phyloP scores from a whole-genome alignment of 805 yeast genomes.

The Osmozyma mogii region DNA sequence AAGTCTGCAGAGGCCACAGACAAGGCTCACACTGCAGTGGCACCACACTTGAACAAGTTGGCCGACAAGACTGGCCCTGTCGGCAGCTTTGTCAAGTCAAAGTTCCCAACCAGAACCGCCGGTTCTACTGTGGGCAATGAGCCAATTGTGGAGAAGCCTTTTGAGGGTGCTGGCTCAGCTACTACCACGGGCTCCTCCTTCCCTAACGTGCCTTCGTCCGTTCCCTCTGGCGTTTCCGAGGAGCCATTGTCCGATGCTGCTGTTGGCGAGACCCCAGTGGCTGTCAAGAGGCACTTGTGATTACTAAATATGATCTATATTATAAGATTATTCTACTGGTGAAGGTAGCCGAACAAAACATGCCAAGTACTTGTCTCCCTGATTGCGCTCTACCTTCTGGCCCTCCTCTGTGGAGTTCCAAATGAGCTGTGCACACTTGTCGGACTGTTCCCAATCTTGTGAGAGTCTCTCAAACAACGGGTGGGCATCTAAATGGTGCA shows the following conservation, averaged over 20 bases:
- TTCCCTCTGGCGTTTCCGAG: slow-evolving; percentile 3
- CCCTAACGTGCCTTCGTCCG: slow-evolving; percentile 33
- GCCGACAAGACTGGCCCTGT: slow-evolving; percentile 62
- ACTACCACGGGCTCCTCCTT: slow-evolving; percentile 31
- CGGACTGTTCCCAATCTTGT: slow-evolving; percentile 72
- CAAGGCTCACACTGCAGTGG: slow-evolving; percentile 33
- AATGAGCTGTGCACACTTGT: slow-evolving; percentile 82
- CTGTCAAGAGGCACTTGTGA: too few relatives aligned
- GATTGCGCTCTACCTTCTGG: slow-evolving; percentile 86
- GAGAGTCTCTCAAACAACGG: slow-evolving; percentile 81
- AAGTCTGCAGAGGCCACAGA: slow-evolving; percentile 39
- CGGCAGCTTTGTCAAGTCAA: slow-evolving; percentile 48
- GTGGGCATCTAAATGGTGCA: slow-evolving; percentile 78
- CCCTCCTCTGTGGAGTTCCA: slow-evolving; percentile 95
- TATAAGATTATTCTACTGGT: too few relatives aligned
- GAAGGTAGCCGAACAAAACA: slow-evolving; percentile 71
- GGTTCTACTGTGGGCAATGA: slow-evolving; percentile 57
- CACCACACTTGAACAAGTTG: slow-evolving; percentile 52
- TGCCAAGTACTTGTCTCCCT: slow-evolving; percentile 82
- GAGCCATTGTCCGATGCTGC: too few relatives aligned
- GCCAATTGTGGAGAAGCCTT: background rate
- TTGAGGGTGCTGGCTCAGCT: slow-evolving; percentile 16
- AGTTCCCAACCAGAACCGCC: slow-evolving; percentile 62
- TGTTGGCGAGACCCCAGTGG: too few relatives aligned
- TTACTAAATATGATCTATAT: too few relatives aligned